A percentile compares a stretch with the other conserved stretches of the same genome.
These are phyloP conservation scores for Erysimum cheiranthoides DNA, from an alignment of 345 rosid genomes.

Conservation along the genomic window DNA sequence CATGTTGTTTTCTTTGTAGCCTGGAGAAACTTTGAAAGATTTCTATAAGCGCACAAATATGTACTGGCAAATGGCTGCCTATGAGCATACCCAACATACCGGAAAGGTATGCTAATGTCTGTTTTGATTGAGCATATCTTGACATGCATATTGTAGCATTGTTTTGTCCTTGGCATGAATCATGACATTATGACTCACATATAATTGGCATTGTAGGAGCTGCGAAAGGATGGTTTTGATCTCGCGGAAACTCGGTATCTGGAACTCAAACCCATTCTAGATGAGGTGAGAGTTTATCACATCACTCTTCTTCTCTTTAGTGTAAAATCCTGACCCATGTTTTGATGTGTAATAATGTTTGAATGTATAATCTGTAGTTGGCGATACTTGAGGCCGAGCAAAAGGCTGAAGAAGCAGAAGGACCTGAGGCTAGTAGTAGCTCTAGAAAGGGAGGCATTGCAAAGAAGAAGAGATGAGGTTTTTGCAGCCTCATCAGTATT, in stretches of 20 bases:
- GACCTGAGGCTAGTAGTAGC: slow-evolving; percentile 61
- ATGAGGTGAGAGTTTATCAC: slow-evolving; percentile 63
- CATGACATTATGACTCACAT: slow-evolving; percentile 17
- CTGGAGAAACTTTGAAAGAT: slow-evolving; percentile 92
- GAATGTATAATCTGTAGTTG: slow-evolving; percentile 55
- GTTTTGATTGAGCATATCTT: background rate
- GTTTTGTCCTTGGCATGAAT: slow-evolving; percentile 15
- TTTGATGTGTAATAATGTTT: slow-evolving; percentile 25
- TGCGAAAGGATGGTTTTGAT: slow-evolving; percentile 94
- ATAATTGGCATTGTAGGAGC: slow-evolving; percentile 64
- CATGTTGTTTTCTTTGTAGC: slow-evolving; percentile 55
- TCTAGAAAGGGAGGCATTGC: slow-evolving; percentile 62
- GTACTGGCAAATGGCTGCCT: slow-evolving; percentile 99
- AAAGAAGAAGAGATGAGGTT: slow-evolving; percentile 60
- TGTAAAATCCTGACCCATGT: background rate
- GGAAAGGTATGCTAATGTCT: slow-evolving; percentile 71
- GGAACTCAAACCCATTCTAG: slow-evolving; percentile 93
- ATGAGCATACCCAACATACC: slow-evolving; percentile 96
- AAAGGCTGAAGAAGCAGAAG: slow-evolving; percentile 92
- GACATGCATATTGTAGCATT: background rate
- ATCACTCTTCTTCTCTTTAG: background rate
- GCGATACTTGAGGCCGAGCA: slow-evolving; percentile 89
- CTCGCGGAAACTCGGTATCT: slow-evolving; percentile 84
- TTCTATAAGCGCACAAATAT: slow-evolving; percentile 87
- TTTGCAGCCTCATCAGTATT: background rate